Base-by-base conservation (phyloP, 2,329 filamentous ascomycete species). In the Beauveria sp. region DNA sequence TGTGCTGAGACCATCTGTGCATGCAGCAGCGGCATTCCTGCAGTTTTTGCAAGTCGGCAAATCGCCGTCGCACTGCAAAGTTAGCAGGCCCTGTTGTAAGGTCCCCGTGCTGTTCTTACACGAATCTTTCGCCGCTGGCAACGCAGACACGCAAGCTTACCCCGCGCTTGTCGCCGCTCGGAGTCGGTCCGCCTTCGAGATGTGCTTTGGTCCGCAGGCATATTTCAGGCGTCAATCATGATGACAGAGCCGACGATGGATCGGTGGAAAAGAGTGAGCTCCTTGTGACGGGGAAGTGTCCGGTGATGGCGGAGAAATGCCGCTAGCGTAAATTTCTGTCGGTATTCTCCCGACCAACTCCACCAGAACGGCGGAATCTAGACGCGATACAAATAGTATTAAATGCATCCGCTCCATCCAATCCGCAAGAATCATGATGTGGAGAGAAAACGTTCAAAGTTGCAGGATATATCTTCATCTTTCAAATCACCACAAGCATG, bases 121-220 rank as follows among this genome's bases (percentile, higher is more conserved):
- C 75, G 75, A 66, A 82, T 81, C 69, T 82, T 82, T 28, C 80
- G 73, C 48, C 77, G 71, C 63, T 82, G 79, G 61, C 80, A 82
- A 5, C 74, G 69, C 20, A 68, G 66, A 65, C 70, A 70, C 0
- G 71, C 68, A 51, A 76, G 65, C 6, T 70, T 66, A 49, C 71
- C 64, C 18, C 72, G 65, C 28, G 67, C 65, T 34, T 68, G 72
- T 10, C 68, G 68, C 50, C 66, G 65, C 6, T 65, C 62, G 40
- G 64, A 63, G 16, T 67, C 68, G 9, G 43, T 52, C 60, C 63
- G 61, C 42, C 59, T 68, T 40, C 3, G 62, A 31, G 24, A 31
- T 7, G 46, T 28, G n/a, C 49, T 46, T 2, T 38, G 26, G 7
- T 20, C 28, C 8, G 4, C 24, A 2, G 59, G 59, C 57, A 61